Percentiles rank a stretch among this genome's conserved stretches.
Conservation (phyloP, 345 rosid species). For the Lumnitzera racemosa region DNA sequence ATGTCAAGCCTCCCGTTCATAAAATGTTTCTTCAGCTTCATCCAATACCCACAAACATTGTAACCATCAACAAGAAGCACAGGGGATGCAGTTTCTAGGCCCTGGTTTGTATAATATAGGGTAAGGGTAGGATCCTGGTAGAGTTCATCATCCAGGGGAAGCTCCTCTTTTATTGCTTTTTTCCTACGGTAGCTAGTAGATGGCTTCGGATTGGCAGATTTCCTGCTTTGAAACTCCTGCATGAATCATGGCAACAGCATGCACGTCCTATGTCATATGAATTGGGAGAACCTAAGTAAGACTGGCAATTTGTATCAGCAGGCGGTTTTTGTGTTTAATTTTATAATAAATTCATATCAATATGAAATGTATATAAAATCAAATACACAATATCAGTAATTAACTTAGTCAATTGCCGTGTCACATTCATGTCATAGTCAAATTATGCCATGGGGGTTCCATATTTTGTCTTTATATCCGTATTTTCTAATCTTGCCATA, state of each 20-base stretch:
- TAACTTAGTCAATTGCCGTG: too few relatives aligned
- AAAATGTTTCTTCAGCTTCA: conserved; percentile 85
- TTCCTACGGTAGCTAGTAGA: conserved; percentile 86
- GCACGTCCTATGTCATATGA: too few relatives aligned
- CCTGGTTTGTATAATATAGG: conserved; percentile 78
- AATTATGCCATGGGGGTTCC: too few relatives aligned
- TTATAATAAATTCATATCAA: too few relatives aligned
- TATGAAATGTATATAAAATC: too few relatives aligned
- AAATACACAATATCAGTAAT: too few relatives aligned
- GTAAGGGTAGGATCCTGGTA: conserved; percentile 63
- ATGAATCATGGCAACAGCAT: neutral
- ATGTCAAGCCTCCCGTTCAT: conserved; percentile 68
- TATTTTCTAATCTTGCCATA: too few relatives aligned
- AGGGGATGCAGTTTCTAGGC: conserved; percentile 57
- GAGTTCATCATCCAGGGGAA: conserved; percentile 53
- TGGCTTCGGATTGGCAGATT: conserved; percentile 56
- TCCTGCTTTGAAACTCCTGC: conserved; percentile 62
- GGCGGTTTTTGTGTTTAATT: too few relatives aligned
- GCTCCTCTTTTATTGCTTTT: conserved; percentile 61
- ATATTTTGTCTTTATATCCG: too few relatives aligned
- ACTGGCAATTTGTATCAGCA: too few relatives aligned
- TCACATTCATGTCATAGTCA: too few relatives aligned
- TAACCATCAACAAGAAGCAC: conserved; percentile 96
- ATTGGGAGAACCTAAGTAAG: too few relatives aligned
- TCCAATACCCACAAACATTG: conserved; percentile 94